Evolutionary conservation across 2,329 filamentous ascomycete species (phyloP).

Genomic region (Magnaporthiopsis incrustans): DNA sequence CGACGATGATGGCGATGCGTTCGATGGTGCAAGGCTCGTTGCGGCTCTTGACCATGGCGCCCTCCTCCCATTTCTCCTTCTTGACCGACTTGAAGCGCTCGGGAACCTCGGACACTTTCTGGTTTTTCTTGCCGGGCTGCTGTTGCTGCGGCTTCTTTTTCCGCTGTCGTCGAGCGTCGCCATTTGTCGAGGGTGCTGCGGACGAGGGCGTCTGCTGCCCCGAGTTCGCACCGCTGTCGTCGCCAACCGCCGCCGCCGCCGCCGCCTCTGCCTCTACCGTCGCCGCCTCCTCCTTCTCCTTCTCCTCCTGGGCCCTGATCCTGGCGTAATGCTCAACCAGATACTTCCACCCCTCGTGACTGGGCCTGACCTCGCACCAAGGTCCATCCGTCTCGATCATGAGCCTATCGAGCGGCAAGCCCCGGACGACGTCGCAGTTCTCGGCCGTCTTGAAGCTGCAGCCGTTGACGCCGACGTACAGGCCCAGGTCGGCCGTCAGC

Average conservation of each 20-base stretch:
- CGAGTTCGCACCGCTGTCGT: background rate
- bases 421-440: slow-evolving; percentile 76
- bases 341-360: slow-evolving; percentile 75
- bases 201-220: background rate
- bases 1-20: slow-evolving; percentile 81
- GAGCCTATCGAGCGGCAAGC: slow-evolving; percentile 68
- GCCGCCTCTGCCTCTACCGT: slow-evolving; percentile 11
- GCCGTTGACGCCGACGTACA: slow-evolving; percentile 92
- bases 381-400: slow-evolving; percentile 97
- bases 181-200: slow-evolving; percentile 3
- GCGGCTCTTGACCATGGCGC: slow-evolving; percentile 84
- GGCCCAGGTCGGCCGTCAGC: slow-evolving; percentile 62
- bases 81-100: slow-evolving; percentile 77
- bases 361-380: slow-evolving; percentile 91
- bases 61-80: slow-evolving; percentile 89
- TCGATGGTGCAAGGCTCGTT: slow-evolving; percentile 89
- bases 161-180: slow-evolving; percentile 4
- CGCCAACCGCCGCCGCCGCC: slow-evolving; percentile 2
- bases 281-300: slow-evolving; percentile 19
- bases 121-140: slow-evolving; percentile 40
- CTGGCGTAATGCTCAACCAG: slow-evolving; percentile 34
- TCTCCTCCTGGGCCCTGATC: slow-evolving; percentile 15
- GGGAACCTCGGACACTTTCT: slow-evolving; percentile 58
- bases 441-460: slow-evolving; percentile 93
- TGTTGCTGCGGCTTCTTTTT: slow-evolving; percentile 25